Percentiles rank a stretch among this genome's conserved stretches.
phyloP scores from a whole-genome alignment of 2,329 filamentous ascomycete species.

The Alternaria burnsii region DNA sequence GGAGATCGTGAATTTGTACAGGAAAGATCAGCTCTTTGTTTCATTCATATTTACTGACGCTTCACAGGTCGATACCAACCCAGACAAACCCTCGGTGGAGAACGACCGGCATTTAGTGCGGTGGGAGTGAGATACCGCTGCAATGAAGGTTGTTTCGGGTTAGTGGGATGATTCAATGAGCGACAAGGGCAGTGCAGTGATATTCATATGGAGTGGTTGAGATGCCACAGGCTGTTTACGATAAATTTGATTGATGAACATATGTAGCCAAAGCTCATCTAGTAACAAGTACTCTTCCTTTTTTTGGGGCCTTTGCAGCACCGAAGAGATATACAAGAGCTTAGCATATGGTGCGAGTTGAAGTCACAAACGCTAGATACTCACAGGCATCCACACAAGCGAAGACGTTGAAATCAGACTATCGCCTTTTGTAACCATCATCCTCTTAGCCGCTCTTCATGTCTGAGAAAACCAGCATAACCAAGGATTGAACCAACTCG shows the following conservation, averaged over 20 bases:
- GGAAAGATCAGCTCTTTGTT: neutral
- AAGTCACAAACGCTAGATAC: too few relatives aligned
- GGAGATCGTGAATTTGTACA: constrained; percentile 29
- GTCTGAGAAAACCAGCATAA: neutral
- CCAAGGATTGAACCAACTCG: too few relatives aligned
- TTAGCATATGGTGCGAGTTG: too few relatives aligned
- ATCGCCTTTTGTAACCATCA: neutral
- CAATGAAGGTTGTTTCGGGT: too few relatives aligned
- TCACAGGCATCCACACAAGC: too few relatives aligned
- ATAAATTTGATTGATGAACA: too few relatives aligned
- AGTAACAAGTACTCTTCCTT: too few relatives aligned
- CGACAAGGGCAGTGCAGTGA: neutral
- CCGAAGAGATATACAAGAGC: too few relatives aligned
- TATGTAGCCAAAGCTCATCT: too few relatives aligned
- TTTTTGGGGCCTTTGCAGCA: too few relatives aligned
- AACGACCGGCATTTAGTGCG: neutral
- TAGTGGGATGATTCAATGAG: neutral
- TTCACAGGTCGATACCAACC: constrained; percentile 11
- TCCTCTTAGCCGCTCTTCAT: neutral
- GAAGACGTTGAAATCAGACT: neutral
- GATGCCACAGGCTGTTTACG: too few relatives aligned
- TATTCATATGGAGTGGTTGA: too few relatives aligned
- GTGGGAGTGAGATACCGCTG: neutral
- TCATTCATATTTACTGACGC: neutral
- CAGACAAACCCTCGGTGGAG: constrained; percentile 14